Conservation (phyloP, 2,329 filamentous ascomycete species). For the Colletotrichum noveboracense region DNA sequence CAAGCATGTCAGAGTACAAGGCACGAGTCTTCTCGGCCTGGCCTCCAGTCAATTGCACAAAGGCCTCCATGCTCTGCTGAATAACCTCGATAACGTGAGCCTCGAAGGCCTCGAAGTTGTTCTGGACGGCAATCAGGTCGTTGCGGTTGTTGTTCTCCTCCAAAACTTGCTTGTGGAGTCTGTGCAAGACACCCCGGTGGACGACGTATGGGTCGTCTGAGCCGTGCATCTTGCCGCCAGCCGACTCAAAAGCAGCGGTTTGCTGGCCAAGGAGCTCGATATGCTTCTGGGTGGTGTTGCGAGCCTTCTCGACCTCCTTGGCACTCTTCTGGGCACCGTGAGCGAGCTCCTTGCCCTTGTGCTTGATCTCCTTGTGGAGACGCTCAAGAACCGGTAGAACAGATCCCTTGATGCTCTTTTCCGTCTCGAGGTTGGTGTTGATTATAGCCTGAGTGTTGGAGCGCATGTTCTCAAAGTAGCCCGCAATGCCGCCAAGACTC, state of each 20-base stretch:
- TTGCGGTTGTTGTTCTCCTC: conserved; percentile 97
- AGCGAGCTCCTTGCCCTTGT: conserved; percentile 88
- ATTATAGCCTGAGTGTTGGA: conserved; percentile 90
- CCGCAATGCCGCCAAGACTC: conserved; percentile 82
- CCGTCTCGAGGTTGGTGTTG: conserved; percentile 89
- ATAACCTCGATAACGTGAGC: conserved; percentile 82
- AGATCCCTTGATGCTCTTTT: conserved; percentile 85
- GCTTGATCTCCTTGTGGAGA: conserved; percentile 95
- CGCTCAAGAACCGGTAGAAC: conserved; percentile 89
- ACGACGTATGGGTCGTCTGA: conserved; percentile 88
- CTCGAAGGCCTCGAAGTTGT: conserved; percentile 88
- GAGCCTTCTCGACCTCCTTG: conserved; percentile 91
- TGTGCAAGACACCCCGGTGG: conserved; percentile 79
- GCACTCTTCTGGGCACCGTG: conserved; percentile 81
- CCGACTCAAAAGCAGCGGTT: conserved; percentile 79
- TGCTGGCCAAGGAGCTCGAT: conserved; percentile 93
- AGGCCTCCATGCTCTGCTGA: conserved; percentile 82
- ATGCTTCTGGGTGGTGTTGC: conserved; percentile 87
- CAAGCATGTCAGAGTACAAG: conserved; percentile 85
- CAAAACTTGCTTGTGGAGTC: conserved; percentile 86
- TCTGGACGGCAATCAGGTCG: conserved; percentile 90
- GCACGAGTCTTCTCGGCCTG: conserved; percentile 83
- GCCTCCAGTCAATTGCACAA: conserved; percentile 79
- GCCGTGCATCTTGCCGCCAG: conserved; percentile 72
- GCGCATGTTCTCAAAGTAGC: conserved; percentile 93